phyloP scores from a whole-genome alignment of 495 filamentous ascomycete genomes.

The Lophiotrema nucula region DNA sequence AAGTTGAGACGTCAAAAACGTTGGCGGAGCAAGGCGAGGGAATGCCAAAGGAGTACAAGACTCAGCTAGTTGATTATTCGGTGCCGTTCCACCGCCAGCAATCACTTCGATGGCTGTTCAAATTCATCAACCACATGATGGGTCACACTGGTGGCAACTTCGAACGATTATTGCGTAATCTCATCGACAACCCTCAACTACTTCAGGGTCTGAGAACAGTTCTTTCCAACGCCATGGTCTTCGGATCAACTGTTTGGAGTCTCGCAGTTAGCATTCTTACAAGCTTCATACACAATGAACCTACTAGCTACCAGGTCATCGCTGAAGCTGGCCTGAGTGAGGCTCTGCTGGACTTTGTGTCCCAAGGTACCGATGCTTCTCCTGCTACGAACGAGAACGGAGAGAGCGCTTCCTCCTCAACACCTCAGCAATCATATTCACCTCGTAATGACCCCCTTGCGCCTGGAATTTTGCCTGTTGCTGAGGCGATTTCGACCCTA shows the following conservation, averaged over 20 bases:
- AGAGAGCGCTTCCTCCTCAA: not conserved
- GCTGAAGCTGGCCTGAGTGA: slow-evolving; percentile 88
- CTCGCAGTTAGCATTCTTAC: slow-evolving; percentile 85
- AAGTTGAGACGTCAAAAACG: slow-evolving; percentile 69
- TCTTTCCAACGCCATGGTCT: slow-evolving; percentile 72
- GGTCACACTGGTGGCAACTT: slow-evolving; percentile 75
- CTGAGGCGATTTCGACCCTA: slow-evolving; percentile 81
- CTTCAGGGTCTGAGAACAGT: slow-evolving; percentile 74
- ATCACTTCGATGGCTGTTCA: slow-evolving; percentile 87
- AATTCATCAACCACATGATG: slow-evolving; percentile 96
- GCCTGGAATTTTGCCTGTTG: slow-evolving; percentile 73
- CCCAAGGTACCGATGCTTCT: slow-evolving; percentile 50
- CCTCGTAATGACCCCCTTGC: slow-evolving; percentile 45
- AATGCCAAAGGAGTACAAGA: slow-evolving; percentile 74
- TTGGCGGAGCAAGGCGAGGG: slow-evolving; percentile 65
- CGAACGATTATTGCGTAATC: slow-evolving; percentile 83
- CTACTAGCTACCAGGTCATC: slow-evolving; percentile 93
- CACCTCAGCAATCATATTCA: not conserved
- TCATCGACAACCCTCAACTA: slow-evolving; percentile 88
- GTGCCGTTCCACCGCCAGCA: slow-evolving; percentile 91
- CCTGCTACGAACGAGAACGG: not conserved
- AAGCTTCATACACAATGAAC: slow-evolving; percentile 98
- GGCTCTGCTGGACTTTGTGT: slow-evolving; percentile 76
- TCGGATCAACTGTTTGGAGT: slow-evolving; percentile 92
- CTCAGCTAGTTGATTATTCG: slow-evolving; percentile 81